A percentile compares a stretch with the other conserved stretches of the same genome.
phyloP scores from a whole-genome alignment of 2,329 filamentous ascomycete genomes.

The Clarireedia sp. region DNA sequence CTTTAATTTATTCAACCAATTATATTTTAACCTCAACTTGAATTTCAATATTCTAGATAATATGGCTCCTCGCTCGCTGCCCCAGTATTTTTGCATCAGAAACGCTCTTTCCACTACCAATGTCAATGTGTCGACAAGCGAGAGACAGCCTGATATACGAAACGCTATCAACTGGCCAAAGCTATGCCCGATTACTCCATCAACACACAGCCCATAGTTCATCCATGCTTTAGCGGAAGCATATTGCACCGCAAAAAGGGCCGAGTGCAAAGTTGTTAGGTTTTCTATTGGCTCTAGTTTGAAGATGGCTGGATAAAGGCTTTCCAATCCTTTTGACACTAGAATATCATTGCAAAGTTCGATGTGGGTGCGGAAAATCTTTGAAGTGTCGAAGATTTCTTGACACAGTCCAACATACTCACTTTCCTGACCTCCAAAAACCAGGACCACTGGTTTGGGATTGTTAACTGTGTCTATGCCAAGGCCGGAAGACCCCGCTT shows the following conservation, averaged over 20 bases:
- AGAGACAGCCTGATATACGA: slow-evolving; percentile 29
- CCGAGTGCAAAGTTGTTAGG: slow-evolving; percentile 11
- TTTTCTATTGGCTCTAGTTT: slow-evolving; percentile 6
- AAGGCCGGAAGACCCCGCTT: neutral
- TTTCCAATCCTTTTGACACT: neutral
- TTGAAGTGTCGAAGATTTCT: neutral
- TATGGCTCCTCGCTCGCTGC: slow-evolving; percentile 32
- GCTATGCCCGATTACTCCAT: slow-evolving; percentile 30
- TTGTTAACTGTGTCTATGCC: neutral
- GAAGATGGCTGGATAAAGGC: slow-evolving; percentile 16
- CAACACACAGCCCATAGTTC: slow-evolving; percentile 10
- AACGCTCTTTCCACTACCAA: slow-evolving; percentile 28
- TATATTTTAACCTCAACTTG: too few species aligned
- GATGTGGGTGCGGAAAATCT: slow-evolving; percentile 11
- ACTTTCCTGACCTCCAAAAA: slow-evolving; percentile 24
- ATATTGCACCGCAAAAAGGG: slow-evolving; percentile 17
- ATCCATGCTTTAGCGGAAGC: slow-evolving; percentile 17
- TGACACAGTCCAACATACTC: slow-evolving; percentile 8
- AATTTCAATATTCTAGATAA: slow-evolving; percentile 9
- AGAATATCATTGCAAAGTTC: slow-evolving; percentile 12
- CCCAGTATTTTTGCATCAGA: slow-evolving; percentile 30
- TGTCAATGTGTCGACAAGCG: slow-evolving; percentile 30
- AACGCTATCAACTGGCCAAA: slow-evolving; percentile 35
- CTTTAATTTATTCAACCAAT: too few species aligned
- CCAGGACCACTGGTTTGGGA: slow-evolving; percentile 29